Percentiles rank a stretch among this genome's conserved stretches.
Evolutionary conservation across 2,329 filamentous ascomycete genomes (phyloP).

Genomic region (Claviceps purpurea): DNA sequence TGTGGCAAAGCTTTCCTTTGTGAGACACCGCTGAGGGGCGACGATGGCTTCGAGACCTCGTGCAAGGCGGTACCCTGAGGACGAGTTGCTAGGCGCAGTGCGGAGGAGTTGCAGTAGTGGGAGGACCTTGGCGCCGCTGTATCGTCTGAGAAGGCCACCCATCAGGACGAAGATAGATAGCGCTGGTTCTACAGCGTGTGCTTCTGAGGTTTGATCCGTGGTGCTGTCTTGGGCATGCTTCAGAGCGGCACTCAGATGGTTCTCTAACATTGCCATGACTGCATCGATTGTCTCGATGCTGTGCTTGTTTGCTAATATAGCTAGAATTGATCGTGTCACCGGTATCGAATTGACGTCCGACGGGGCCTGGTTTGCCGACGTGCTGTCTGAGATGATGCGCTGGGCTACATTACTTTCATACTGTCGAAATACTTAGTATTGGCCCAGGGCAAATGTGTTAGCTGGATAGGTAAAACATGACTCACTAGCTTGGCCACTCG

Average conservation of each 20-base stretch:
- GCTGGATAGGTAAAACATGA: not conserved
- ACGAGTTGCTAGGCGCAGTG: constrained; percentile 19
- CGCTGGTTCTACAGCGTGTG: not conserved
- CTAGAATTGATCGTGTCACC: constrained; percentile 23
- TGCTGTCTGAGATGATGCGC: constrained; percentile 18
- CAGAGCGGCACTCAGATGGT: constrained; percentile 12
- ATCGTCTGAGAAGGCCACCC: constrained; percentile 25
- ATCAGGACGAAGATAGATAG: constrained; percentile 22
- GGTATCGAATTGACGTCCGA: constrained; percentile 10
- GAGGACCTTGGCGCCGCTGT: constrained; percentile 21
- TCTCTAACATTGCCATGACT: constrained; percentile 16
- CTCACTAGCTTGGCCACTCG: constrained; percentile 23
- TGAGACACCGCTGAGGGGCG: constrained; percentile 24
- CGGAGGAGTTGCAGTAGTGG: constrained; percentile 22
- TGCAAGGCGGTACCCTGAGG: constrained; percentile 26
- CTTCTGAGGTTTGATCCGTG: not conserved
- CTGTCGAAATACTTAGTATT: constrained; percentile 11
- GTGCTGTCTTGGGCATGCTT: not conserved
- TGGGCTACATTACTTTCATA: constrained; percentile 24
- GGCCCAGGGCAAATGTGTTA: not conserved
- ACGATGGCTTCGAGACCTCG: constrained; percentile 30
- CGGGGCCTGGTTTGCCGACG: constrained; percentile 5
- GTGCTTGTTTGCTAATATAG: constrained; percentile 32
- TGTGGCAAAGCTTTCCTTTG: constrained; percentile 27
- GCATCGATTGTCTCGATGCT: constrained; percentile 20